Evolutionary conservation across 345 rosid genomes (phyloP).

Genomic region (Litchi chinensis): DNA sequence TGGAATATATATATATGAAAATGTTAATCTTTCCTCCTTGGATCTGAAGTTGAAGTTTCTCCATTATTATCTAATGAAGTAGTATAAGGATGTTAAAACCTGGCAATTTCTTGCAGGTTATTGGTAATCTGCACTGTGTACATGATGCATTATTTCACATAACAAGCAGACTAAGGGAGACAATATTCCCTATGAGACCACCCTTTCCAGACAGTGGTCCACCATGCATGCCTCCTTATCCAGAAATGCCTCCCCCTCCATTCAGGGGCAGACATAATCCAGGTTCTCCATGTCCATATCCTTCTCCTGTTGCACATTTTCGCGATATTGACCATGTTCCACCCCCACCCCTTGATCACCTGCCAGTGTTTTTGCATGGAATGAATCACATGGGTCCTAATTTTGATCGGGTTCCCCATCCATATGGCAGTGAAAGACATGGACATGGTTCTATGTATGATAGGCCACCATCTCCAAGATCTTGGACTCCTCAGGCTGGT

Average conservation of each 20-base stretch:
- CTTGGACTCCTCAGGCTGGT: slow-evolving; percentile 73
- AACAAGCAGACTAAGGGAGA: slow-evolving; percentile 66
- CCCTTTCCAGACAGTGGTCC: slow-evolving; percentile 50
- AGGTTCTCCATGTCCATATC: slow-evolving; percentile 57
- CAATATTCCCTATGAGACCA: slow-evolving; percentile 59
- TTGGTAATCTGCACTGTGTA: slow-evolving; percentile 43
- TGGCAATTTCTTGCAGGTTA: no score
- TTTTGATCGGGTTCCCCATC: no score
- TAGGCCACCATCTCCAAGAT: slow-evolving; percentile 68
- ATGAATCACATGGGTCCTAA: no score
- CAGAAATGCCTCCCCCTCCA: slow-evolving; percentile 67
- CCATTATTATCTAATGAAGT: no score
- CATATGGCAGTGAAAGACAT: slow-evolving; percentile 44
- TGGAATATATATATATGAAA: no score
- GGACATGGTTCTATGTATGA: slow-evolving; percentile 72
- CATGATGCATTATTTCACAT: slow-evolving; percentile 82
- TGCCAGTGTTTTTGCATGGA: slow-evolving; percentile 17
- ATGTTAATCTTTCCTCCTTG: no score
- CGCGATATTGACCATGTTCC: slow-evolving; percentile 49
- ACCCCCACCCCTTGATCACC: slow-evolving; percentile 49
- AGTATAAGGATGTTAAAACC: no score
- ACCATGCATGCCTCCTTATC: slow-evolving; percentile 65
- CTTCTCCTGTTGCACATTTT: slow-evolving; percentile 56
- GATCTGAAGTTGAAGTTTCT: no score
- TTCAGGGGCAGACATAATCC: slow-evolving; percentile 70